These are phyloP conservation scores for Wallacemonas sp. DNA, from an alignment of 208 protist genomes.

Conservation along the genomic window DNA sequence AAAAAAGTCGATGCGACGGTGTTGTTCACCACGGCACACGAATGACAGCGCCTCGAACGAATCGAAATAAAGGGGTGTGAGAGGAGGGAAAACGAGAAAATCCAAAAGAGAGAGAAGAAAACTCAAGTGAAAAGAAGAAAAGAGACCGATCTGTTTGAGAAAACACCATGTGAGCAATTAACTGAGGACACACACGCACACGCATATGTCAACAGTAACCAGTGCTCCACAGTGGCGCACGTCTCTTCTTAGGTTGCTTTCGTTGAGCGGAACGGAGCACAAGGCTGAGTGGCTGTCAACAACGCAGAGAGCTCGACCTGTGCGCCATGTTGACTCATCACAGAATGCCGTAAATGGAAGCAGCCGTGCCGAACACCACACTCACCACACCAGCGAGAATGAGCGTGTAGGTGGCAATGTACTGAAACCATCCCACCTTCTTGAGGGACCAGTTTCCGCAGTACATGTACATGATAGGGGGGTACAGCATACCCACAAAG, in stretches of 20 bases:
- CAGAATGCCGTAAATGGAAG: conserved; percentile 41
- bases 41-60: no score
- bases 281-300: background rate
- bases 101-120: background rate
- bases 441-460: conserved; percentile 31
- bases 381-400: conserved; percentile 40
- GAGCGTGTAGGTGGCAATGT: conserved; percentile 45
- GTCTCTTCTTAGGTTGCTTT: background rate
- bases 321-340: no score
- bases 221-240: background rate
- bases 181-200: background rate
- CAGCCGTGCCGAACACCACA: conserved; percentile 57
- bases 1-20: background rate
- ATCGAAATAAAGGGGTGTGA: background rate
- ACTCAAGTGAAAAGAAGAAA: conserved; percentile 4
- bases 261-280: background rate
- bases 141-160: background rate
- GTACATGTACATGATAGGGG: conserved; percentile 67
- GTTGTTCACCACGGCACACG: no score
- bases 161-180: background rate
- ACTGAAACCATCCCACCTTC: conserved; percentile 38
- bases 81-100: background rate
- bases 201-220: no score
- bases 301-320: background rate
- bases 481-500: conserved; percentile 75